Evolutionary conservation across 805 yeast species (phyloP), one percentile per base, ranked within the genome.

Genomic region (Wickerhamomyces sydowiorum): DNA sequence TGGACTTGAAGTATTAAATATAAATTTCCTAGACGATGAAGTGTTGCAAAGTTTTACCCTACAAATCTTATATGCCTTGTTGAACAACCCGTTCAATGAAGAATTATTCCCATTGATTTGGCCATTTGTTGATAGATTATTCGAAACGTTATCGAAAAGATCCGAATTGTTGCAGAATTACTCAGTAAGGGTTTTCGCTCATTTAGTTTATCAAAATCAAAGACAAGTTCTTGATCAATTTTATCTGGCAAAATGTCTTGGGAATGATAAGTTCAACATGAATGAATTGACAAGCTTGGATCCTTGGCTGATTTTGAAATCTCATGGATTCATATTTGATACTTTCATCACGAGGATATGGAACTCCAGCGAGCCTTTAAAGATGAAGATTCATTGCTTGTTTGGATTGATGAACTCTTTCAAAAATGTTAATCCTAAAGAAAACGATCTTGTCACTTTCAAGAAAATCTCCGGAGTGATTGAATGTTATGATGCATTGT

Each of bases 211-310:
- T 19, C 23, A 32, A 19, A 22, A 32, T 17, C 33, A 30, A 17
- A 30, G 22, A n/a, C 33, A 30, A 30, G 27, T 24, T 8, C 12
- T 3, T 6, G 35, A 32, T 19, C 23, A n/a, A 4, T 32, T 32
- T 32, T 34, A 39, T 21, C 12, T 39, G 14, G 28, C 28, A 4
- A 39, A 29, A 21, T 30, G 36, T 19, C 17, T 39, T 17, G 23
- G 31, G 5, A 28, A 22, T 14, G 53, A 51, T 7, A n/a, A 23
- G 3, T 37, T 49, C 18, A 49, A 46, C 3, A 3, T 51, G 17
- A 40, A 28, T 19, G 53, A 51, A 1, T 15, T 48, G 14, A 41
- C 36, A 30, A 43, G 48, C 1, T 31, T 51, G 15, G 17, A 37
- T 7, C 21, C 44, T 1, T 27, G 35, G 1, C 19, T 31, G 3